Percentiles rank a stretch among this genome's conserved stretches.
Evolutionary conservation across 2,329 filamentous ascomycete genomes (phyloP).

Genomic region (Verruconis gallopava): DNA sequence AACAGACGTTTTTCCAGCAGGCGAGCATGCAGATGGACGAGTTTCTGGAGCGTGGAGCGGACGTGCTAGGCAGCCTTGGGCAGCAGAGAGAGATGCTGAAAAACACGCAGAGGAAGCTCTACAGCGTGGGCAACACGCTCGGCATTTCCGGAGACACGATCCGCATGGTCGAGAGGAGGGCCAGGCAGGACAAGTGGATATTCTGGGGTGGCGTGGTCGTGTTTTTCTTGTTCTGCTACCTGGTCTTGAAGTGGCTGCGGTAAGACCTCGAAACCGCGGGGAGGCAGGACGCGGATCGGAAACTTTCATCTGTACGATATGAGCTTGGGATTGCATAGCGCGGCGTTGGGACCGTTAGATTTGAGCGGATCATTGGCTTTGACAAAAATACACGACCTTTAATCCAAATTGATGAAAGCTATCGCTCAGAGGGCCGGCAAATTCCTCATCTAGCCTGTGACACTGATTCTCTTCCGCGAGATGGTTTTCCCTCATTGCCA

Average conservation of each 20-base stretch:
- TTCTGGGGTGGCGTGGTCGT: slow-evolving; percentile 77
- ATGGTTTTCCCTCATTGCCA: too few relatives aligned
- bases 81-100: slow-evolving; percentile 92
- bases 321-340: too few relatives aligned
- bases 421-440: too few relatives aligned
- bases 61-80: slow-evolving; percentile 76
- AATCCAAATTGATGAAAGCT: too few relatives aligned
- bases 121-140: slow-evolving; percentile 85
- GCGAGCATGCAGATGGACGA: slow-evolving; percentile 84
- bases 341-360: too few relatives aligned
- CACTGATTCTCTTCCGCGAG: too few relatives aligned
- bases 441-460: too few relatives aligned
- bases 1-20: slow-evolving; percentile 74
- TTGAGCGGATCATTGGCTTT: too few relatives aligned
- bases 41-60: slow-evolving; percentile 80
- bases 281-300: too few relatives aligned
- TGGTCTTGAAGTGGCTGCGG: slow-evolving; percentile 73
- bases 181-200: slow-evolving; percentile 95
- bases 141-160: slow-evolving; percentile 94
- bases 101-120: slow-evolving; percentile 79
- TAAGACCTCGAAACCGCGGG: too few relatives aligned
- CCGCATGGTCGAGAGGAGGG: slow-evolving; percentile 83
- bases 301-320: too few relatives aligned
- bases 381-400: too few relatives aligned
- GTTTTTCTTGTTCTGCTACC: slow-evolving; percentile 86